These are phyloP conservation scores for Mucor mucedo DNA, from an alignment of 371 early-diverging fungal species.

Conservation along the genomic window DNA sequence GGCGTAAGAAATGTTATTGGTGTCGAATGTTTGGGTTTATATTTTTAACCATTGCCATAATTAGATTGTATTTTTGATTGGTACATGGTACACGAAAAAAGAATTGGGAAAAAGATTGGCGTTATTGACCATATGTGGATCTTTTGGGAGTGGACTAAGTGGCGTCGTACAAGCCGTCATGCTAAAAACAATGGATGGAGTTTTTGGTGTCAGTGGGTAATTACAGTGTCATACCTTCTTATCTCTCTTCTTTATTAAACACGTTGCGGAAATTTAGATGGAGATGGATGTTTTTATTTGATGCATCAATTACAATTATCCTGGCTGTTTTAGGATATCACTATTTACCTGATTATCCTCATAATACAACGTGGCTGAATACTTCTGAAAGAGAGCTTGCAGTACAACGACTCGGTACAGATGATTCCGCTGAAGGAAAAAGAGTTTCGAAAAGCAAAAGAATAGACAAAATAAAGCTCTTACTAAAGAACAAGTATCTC, in stretches of 20 bases:
- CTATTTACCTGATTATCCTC: slow-evolving; percentile 51
- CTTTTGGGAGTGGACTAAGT: slow-evolving; percentile 47
- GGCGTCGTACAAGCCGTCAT: slow-evolving; percentile 52
- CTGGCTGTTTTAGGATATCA: slow-evolving; percentile 38
- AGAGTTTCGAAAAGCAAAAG: not conserved
- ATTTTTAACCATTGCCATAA: slow-evolving; percentile 1
- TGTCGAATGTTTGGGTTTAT: not conserved
- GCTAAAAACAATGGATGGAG: slow-evolving; percentile 53
- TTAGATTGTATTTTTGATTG: slow-evolving; percentile 51
- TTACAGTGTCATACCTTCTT: not conserved
- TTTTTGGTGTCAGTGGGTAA: slow-evolving; percentile 52
- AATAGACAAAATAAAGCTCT: slow-evolving; percentile 11
- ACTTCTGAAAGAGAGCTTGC: slow-evolving; percentile 38
- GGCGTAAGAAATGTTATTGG: slow-evolving; percentile 29
- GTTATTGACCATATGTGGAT: slow-evolving; percentile 45
- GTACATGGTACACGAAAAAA: slow-evolving; percentile 57
- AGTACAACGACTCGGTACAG: slow-evolving; percentile 21
- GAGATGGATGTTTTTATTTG: slow-evolving; percentile 57
- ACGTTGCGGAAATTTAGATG: slow-evolving; percentile 29
- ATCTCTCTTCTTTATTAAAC: not conserved
- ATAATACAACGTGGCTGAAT: slow-evolving; percentile 47
- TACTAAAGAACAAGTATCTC: slow-evolving; percentile 38
- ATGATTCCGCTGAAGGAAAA: slow-evolving; percentile 4
- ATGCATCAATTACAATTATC: slow-evolving; percentile 38
- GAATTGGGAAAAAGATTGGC: slow-evolving; percentile 51